Conservation (phyloP, 2,329 filamentous ascomycete genomes). For the Fusarium siculi region DNA sequence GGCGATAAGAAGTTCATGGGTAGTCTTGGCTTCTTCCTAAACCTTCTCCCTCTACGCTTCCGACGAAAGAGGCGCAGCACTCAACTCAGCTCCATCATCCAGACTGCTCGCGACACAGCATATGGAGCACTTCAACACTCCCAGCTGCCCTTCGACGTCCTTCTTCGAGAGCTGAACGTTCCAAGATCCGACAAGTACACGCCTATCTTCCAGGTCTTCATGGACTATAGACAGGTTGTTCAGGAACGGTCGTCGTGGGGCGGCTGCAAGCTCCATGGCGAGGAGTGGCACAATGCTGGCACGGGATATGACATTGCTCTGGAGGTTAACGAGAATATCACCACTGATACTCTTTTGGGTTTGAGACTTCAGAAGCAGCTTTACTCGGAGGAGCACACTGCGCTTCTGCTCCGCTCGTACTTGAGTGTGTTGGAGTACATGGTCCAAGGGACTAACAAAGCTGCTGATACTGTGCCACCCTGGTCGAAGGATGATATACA, state of each 20-base stretch:
- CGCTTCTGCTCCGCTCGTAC: not conserved
- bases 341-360: not conserved
- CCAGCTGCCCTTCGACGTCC: not conserved
- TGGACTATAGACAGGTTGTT: not conserved
- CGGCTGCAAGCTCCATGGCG: not conserved
- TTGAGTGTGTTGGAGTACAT: not conserved
- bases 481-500: not conserved
- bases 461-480: not conserved
- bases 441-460: not conserved
- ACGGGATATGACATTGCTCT: not conserved
- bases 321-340: not conserved
- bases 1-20: not conserved
- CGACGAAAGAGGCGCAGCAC: not conserved
- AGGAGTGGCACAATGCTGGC: not conserved
- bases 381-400: not conserved
- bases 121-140: not conserved
- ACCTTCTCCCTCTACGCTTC: conserved; percentile 1
- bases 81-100: not conserved
- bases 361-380: not conserved
- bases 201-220: conserved; percentile 3
- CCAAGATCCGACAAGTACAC: not conserved
- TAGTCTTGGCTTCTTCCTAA: conserved; percentile 11
- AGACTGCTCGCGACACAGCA: not conserved
- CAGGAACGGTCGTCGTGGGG: not conserved
- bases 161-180: not conserved